These are phyloP conservation scores for Stephanodiscus triporus DNA, from an alignment of 108 stramenopile genomes.

Conservation along the genomic window DNA sequence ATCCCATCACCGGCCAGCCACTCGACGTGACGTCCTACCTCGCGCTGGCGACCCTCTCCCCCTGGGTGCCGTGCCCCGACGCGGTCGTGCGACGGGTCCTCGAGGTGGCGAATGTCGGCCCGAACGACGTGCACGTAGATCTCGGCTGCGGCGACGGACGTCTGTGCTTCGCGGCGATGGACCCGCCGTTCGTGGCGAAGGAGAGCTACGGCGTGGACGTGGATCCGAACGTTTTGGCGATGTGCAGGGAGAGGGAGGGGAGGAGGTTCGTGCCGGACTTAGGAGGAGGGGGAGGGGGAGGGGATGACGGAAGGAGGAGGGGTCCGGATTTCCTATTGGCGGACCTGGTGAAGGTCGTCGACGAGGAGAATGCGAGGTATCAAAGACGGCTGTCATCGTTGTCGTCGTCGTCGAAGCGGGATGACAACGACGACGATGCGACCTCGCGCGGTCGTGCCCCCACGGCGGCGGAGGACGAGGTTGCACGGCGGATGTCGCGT, in stretches of 20 bases:
- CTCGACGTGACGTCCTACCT: slow-evolving; percentile 61
- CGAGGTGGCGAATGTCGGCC: slow-evolving; percentile 62
- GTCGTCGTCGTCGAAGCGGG: not conserved
- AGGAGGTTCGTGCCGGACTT: slow-evolving; percentile 37
- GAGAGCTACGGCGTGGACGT: slow-evolving; percentile 76
- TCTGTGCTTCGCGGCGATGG: slow-evolving; percentile 76
- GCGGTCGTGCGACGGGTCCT: slow-evolving; percentile 67
- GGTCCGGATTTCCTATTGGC: slow-evolving; percentile 67
- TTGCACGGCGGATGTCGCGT: slow-evolving; percentile 32
- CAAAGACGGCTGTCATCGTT: not conserved
- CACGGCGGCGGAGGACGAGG: slow-evolving; percentile 7
- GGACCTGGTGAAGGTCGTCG: slow-evolving; percentile 57
- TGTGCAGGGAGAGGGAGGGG: slow-evolving; percentile 22
- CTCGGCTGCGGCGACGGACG: slow-evolving; percentile 89
- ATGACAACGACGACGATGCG: not conserved
- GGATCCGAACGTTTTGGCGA: slow-evolving; percentile 69
- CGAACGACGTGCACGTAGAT: slow-evolving; percentile 74
- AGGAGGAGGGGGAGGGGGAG: slow-evolving; percentile 17
- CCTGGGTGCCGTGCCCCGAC: slow-evolving; percentile 87
- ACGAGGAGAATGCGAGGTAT: slow-evolving; percentile 30
- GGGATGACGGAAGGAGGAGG: too few species aligned
- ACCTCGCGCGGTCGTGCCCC: slow-evolving; percentile 7
- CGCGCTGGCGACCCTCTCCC: slow-evolving; percentile 68
- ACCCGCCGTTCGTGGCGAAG: slow-evolving; percentile 49
- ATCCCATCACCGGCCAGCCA: not conserved